Evolutionary conservation across 83 land plant genomes (phyloP).

Genomic region (Picea mariana): DNA sequence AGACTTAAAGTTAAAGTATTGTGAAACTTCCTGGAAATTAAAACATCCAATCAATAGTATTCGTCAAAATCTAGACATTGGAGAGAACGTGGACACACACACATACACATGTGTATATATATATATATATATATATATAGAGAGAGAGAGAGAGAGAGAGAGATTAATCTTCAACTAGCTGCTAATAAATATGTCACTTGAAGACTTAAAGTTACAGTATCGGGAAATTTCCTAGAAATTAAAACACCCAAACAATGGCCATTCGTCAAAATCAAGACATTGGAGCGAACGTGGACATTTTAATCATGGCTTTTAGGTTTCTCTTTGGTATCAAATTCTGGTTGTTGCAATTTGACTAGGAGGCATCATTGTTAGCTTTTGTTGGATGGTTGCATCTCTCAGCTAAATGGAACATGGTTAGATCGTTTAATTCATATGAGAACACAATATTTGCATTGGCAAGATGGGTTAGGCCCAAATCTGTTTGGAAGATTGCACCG

Average conservation of each 20-base stretch:
- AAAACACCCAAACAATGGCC: not conserved
- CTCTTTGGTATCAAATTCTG: not conserved
- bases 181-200: not conserved
- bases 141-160: too few relatives aligned
- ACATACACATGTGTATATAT: too few relatives aligned
- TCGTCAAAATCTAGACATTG: too few relatives aligned
- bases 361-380: not conserved
- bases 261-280: not conserved
- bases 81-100: too few relatives aligned
- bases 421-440: too few relatives aligned
- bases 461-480: not conserved
- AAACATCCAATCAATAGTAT: too few relatives aligned
- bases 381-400: not conserved
- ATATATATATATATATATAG: too few relatives aligned
- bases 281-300: not conserved
- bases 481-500: not conserved
- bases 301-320: not conserved
- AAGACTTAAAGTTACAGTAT: not conserved
- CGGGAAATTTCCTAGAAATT: not conserved
- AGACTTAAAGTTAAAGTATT: too few relatives aligned
- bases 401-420: too few relatives aligned
- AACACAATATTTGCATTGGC: too few relatives aligned
- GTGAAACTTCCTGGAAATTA: too few relatives aligned
- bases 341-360: not conserved
- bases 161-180: not conserved